phyloP scores from a whole-genome alignment of 2,329 filamentous ascomycete genomes.

The Coniochaeta ligniaria region DNA sequence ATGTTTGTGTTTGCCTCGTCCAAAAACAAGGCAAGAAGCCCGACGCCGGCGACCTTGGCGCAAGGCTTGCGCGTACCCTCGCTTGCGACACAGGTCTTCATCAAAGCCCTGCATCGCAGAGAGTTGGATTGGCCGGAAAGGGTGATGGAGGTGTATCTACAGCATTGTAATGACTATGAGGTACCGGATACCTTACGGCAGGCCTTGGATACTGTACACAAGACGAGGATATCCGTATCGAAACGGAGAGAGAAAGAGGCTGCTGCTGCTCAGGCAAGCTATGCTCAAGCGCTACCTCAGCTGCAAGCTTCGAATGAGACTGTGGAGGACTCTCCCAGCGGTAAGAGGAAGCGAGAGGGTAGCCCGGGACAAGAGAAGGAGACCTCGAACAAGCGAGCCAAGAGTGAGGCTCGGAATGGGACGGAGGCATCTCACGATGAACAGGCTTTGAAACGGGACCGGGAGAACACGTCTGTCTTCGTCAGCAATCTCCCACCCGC shows the following conservation, averaged over 20 bases:
- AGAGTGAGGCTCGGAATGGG: constrained; percentile 28
- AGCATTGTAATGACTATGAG: constrained; percentile 88
- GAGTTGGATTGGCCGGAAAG: constrained; percentile 72
- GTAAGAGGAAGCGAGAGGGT: constrained; percentile 70
- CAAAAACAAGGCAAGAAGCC: constrained; percentile 42
- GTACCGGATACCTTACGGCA: constrained; percentile 65
- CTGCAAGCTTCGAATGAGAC: constrained; percentile 15
- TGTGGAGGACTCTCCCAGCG: constrained; percentile 21
- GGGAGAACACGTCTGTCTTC: constrained; percentile 82
- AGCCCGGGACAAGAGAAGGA: constrained; percentile 44
- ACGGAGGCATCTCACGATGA: constrained; percentile 24
- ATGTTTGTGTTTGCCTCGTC: constrained; percentile 54
- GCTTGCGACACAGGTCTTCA: constrained; percentile 68
- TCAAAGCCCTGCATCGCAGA: constrained; percentile 56
- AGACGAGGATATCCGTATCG: constrained; percentile 55
- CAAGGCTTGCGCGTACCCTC: constrained; percentile 57
- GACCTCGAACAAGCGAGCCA: constrained; percentile 61
- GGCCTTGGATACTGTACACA: constrained; percentile 67
- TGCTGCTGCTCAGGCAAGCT: constrained; percentile 40
- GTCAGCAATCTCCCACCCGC: constrained; percentile 69
- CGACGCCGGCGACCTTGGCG: constrained; percentile 36
- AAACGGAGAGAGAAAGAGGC: constrained; percentile 62
- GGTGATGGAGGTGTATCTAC: constrained; percentile 64
- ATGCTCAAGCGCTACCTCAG: constrained; percentile 15
- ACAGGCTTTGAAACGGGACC: constrained; percentile 62